A percentile compares a stretch with the other conserved stretches of the same genome.
phyloP scores from a whole-genome alignment of 2,329 filamentous ascomycete species.

The Monosporascus sp. region DNA sequence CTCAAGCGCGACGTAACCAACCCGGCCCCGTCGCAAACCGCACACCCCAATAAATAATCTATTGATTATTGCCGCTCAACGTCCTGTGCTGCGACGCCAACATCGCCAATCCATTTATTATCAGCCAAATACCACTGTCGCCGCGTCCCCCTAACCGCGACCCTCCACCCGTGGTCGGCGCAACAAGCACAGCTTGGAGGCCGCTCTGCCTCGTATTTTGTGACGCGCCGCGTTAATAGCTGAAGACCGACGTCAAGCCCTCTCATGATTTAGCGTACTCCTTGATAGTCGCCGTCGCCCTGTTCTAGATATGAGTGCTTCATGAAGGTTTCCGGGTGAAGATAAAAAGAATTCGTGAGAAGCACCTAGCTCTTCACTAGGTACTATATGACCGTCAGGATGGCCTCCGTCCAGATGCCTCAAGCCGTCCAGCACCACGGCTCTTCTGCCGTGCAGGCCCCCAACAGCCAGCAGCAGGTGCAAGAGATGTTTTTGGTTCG shows the following conservation, averaged over 20 bases:
- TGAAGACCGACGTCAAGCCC: conserved; percentile 1
- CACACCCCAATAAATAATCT: neutral
- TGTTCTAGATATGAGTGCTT: conserved; percentile 23
- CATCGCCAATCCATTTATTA: neutral
- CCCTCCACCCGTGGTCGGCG: neutral
- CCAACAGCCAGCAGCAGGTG: conserved; percentile 70
- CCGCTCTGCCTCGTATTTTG: neutral
- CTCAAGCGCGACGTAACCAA: neutral
- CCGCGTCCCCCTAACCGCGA: neutral
- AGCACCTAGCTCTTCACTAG: conserved; percentile 11
- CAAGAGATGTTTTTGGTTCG: conserved; percentile 65
- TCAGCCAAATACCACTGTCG: neutral
- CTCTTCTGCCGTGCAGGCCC: conserved; percentile 53
- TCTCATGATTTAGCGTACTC: conserved; percentile 4
- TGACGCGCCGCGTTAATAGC: neutral
- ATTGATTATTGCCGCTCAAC: no score
- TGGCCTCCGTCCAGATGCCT: conserved; percentile 76
- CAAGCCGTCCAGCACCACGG: conserved; percentile 64
- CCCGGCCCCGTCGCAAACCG: neutral
- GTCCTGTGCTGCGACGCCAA: neutral
- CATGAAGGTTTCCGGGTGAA: conserved; percentile 6
- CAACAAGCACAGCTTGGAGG: neutral
- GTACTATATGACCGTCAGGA: conserved; percentile 34
- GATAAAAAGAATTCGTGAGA: conserved; percentile 13
- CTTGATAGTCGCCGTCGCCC: conserved; percentile 10